Percentiles rank a stretch among this genome's conserved stretches.
Conservation (phyloP, 1,284 basidiomycete species). For the Ganoderma boninense region DNA sequence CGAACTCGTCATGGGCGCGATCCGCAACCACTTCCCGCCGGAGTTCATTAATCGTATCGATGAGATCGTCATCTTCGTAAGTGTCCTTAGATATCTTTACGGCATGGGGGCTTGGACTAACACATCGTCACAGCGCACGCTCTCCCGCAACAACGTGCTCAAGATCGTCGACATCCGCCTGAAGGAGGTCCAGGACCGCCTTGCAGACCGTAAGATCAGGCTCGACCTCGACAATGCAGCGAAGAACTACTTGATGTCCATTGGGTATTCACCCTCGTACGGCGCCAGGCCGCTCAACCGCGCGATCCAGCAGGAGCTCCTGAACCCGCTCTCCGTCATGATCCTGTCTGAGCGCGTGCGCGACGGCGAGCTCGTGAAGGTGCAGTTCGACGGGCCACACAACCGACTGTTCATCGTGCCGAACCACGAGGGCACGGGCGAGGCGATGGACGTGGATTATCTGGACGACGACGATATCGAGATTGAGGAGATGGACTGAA, state of each 20-base stretch:
- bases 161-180: constrained; percentile 90
- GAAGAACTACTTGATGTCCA: constrained; percentile 84
- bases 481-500: constrained; percentile 82
- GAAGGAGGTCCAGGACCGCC: constrained; percentile 68
- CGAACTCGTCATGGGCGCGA: constrained; percentile 78
- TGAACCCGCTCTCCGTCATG: constrained; percentile 92
- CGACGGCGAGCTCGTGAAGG: constrained; percentile 82
- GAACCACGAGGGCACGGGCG: constrained; percentile 80
- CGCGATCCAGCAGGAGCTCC: constrained; percentile 91
- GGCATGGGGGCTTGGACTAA: constrained; percentile 32
- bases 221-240: constrained; percentile 81
- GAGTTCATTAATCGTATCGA: constrained; percentile 95
- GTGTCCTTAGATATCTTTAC: constrained; percentile 40
- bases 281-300: constrained; percentile 94
- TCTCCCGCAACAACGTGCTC: constrained; percentile 78
- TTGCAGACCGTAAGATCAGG: constrained; percentile 82
- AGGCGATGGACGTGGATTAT: constrained; percentile 70
- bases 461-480: constrained; percentile 61
- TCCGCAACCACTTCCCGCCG: constrained; percentile 88
- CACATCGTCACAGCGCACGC: constrained; percentile 63
- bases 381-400: constrained; percentile 85
- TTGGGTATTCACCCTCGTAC: constrained; percentile 87
- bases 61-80: constrained; percentile 89
- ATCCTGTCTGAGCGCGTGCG: constrained; percentile 86
- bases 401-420: constrained; percentile 86